Evolutionary conservation across 768 basidiomycete genomes (phyloP).

Genomic region (Mycena indigotica): DNA sequence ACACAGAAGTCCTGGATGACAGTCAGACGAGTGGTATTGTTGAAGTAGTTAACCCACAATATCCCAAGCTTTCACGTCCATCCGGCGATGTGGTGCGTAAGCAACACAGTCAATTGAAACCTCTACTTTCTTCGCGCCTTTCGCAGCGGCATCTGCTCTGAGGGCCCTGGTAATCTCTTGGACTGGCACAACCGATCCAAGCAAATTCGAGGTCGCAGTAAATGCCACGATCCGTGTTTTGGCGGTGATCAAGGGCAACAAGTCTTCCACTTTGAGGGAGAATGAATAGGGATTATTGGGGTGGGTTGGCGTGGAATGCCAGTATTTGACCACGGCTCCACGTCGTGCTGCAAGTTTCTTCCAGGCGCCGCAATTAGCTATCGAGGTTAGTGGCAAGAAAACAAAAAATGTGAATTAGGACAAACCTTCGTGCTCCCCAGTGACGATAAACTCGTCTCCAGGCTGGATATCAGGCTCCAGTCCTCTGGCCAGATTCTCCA

Average conservation of each 20-base stretch:
- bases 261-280: slow-evolving; percentile 50
- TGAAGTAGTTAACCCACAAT: slow-evolving; percentile 32
- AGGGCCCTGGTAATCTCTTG: slow-evolving; percentile 56
- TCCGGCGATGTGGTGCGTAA: slow-evolving; percentile 70
- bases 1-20: slow-evolving; percentile 56
- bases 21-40: not conserved
- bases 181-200: slow-evolving; percentile 67
- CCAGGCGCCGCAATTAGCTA: slow-evolving; percentile 79
- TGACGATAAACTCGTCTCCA: slow-evolving; percentile 78
- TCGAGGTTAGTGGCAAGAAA: not conserved
- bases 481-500: slow-evolving; percentile 69
- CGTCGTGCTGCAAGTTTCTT: slow-evolving; percentile 66
- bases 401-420: not conserved
- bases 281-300: slow-evolving; percentile 70
- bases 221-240: slow-evolving; percentile 76
- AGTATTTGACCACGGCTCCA: slow-evolving; percentile 58
- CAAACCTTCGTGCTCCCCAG: slow-evolving; percentile 77
- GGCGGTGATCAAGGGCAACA: slow-evolving; percentile 61
- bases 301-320: slow-evolving; percentile 52
- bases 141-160: slow-evolving; percentile 49
- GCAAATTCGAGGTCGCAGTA: slow-evolving; percentile 74
- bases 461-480: slow-evolving; percentile 54
- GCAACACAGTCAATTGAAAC: slow-evolving; percentile 78
- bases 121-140: slow-evolving; percentile 63
- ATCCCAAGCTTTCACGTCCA: slow-evolving; percentile 78